Evolutionary conservation across 1,139 yeast species (phyloP).

Genomic region (Saccharomyces hybrid): DNA sequence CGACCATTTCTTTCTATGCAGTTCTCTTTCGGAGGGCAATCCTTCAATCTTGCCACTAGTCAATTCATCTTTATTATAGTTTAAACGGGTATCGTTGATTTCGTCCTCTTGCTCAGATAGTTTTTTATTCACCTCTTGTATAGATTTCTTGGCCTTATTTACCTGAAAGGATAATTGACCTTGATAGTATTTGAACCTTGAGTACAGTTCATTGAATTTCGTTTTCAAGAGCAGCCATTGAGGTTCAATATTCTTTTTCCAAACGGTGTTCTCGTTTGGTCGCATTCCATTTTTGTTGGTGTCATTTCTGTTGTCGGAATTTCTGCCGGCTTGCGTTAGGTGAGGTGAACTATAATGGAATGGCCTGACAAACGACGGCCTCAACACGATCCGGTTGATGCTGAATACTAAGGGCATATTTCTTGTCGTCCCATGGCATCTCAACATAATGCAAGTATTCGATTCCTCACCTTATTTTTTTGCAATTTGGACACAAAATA

Average conservation of each 20-base stretch:
- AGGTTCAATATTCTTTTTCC: neutral
- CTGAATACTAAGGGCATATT: neutral
- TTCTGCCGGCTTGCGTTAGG: neutral
- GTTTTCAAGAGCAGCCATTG: neutral
- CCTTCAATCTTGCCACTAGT: constrained; percentile 28
- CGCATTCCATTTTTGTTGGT: neutral
- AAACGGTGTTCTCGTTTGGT: neutral
- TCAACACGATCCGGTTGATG: neutral
- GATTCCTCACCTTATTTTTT: neutral
- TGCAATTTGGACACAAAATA: neutral
- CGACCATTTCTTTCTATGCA: constrained; percentile 43
- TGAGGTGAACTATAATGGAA: neutral
- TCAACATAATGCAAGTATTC: neutral
- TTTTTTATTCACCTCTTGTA: constrained; percentile 33
- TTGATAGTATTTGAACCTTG: neutral
- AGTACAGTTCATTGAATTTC: neutral
- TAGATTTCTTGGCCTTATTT: constrained; percentile 30
- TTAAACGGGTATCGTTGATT: constrained; percentile 22
- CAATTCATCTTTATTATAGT: constrained; percentile 31
- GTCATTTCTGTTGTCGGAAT: neutral
- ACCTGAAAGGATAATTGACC: constrained; percentile 16
- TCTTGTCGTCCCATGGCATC: neutral
- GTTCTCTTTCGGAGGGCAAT: constrained; percentile 40
- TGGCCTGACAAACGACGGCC: neutral
- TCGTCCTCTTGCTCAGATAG: constrained; percentile 33